Conservation (phyloP, 257 asterid species). For the Capsicum chinense region DNA sequence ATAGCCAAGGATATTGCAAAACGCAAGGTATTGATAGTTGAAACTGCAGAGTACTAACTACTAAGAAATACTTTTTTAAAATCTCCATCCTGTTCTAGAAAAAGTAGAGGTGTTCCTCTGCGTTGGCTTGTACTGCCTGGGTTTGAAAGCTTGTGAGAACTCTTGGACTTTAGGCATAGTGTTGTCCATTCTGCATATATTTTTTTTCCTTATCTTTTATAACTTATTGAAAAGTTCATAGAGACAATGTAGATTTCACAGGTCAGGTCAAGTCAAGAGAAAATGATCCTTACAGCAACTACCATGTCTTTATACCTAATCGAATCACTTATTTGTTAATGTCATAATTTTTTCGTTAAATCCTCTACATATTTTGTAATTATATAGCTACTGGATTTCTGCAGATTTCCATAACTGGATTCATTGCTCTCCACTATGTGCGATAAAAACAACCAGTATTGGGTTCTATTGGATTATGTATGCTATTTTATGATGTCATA, state of each 20-base stretch:
- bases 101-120: not conserved
- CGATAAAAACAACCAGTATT: not conserved
- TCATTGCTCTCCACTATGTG: not conserved
- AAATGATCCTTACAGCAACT: not conserved
- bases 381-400: not conserved
- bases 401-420: not conserved
- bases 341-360: not conserved
- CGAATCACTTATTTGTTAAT: not conserved
- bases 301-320: not conserved
- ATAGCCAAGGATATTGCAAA: conserved; percentile 85
- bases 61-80: not conserved
- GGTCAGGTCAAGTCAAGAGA: not conserved
- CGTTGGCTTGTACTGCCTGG: not conserved
- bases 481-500: not conserved
- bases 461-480: not conserved
- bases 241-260: not conserved
- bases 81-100: not conserved
- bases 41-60: not conserved
- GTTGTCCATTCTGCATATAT: not conserved
- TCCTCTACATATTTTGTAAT: not conserved
- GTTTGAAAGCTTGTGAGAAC: not conserved
- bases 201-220: not conserved
- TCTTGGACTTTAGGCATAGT: not conserved
- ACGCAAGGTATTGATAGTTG: conserved; percentile 58
- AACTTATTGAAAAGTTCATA: not conserved